phyloP scores from a whole-genome alignment of 1,139 yeast genomes.

The Saccharomycopsis hybrid region DNA sequence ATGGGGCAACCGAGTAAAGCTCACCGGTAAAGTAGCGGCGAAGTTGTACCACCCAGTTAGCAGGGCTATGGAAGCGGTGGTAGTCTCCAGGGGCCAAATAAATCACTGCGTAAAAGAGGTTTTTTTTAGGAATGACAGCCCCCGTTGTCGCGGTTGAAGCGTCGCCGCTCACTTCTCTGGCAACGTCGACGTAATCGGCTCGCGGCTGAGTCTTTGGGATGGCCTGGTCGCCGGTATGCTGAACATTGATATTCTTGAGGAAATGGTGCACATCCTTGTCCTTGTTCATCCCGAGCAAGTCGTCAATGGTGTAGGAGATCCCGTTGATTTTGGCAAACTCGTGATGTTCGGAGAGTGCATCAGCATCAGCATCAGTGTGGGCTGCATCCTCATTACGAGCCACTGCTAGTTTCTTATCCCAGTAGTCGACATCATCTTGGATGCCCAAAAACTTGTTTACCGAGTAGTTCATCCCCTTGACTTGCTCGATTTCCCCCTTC shows the following conservation, averaged over 20 bases:
- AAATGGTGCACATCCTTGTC: constrained; percentile 34
- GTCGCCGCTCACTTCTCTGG: constrained; percentile 21
- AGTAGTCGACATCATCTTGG: constrained; percentile 31
- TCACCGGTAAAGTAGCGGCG: constrained; percentile 97
- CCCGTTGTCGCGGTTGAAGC: constrained; percentile 1
- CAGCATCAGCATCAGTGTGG: constrained; percentile 19
- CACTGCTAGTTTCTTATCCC: constrained; percentile 54
- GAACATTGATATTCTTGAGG: constrained; percentile 40
- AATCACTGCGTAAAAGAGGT: constrained; percentile 81
- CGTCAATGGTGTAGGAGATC: constrained; percentile 65
- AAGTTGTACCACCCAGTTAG: constrained; percentile 89
- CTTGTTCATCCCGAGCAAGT: constrained; percentile 50
- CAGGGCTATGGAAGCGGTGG: constrained; percentile 95
- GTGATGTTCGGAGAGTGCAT: constrained; percentile 37
- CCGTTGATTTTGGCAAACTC: constrained; percentile 79
- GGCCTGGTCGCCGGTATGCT: constrained; percentile 50
- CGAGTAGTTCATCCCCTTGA: constrained; percentile 92
- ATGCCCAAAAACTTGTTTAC: constrained; percentile 79
- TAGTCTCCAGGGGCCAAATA: constrained; percentile 98
- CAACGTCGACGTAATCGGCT: constrained; percentile 31
- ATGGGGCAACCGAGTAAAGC: constrained; percentile 82
- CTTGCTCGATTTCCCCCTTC: constrained; percentile 88
- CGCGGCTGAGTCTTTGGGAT: constrained; percentile 34
- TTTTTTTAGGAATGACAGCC: constrained; percentile 36
- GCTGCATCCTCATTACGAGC: constrained; percentile 42